phyloP scores from a whole-genome alignment of 345 rosid genomes.

The Sonneratia alba region DNA sequence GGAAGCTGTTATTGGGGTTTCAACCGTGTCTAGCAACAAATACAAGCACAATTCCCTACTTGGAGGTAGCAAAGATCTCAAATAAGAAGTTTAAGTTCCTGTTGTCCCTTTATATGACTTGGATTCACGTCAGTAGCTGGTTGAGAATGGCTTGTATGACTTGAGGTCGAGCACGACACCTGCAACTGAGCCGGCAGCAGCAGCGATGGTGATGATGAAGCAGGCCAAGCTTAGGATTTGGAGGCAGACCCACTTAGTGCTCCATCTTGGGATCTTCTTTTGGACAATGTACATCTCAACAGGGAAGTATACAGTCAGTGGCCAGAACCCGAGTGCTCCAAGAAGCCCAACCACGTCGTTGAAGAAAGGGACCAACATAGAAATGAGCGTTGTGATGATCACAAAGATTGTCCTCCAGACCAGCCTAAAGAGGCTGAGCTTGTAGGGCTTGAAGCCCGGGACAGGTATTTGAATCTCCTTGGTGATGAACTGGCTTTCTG shows the following conservation, averaged over 20 bases:
- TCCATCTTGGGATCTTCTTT: conserved; percentile 60
- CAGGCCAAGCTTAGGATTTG: conserved; percentile 63
- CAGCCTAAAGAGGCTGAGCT: conserved; percentile 58
- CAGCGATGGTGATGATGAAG: conserved; percentile 53
- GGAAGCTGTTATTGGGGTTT: no score
- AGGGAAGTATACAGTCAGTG: conserved; percentile 75
- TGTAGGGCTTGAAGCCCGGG: conserved; percentile 30
- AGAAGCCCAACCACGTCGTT: conserved; percentile 70
- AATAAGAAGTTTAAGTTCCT: no score
- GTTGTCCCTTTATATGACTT: no score
- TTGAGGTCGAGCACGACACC: conserved; percentile 56
- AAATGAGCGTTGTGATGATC: conserved; percentile 45
- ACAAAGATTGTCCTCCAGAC: conserved; percentile 80
- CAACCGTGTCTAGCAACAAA: no score
- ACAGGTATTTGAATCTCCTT: conserved; percentile 41
- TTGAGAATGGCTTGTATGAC: conserved; percentile 54
- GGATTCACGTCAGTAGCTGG: conserved; percentile 22
- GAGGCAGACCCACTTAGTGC: conserved; percentile 64
- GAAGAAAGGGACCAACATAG: conserved; percentile 88
- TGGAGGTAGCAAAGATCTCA: no score
- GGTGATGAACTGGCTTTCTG: conserved; percentile 45
- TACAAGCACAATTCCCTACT: no score
- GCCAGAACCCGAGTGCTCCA: conserved; percentile 91
- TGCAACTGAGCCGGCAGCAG: conserved; percentile 72
- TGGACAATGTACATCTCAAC: conserved; percentile 77